Evolutionary conservation across 148 eudicot genomes (phyloP), one percentile per base, ranked within the genome.

Genomic region (Cornus florida): DNA sequence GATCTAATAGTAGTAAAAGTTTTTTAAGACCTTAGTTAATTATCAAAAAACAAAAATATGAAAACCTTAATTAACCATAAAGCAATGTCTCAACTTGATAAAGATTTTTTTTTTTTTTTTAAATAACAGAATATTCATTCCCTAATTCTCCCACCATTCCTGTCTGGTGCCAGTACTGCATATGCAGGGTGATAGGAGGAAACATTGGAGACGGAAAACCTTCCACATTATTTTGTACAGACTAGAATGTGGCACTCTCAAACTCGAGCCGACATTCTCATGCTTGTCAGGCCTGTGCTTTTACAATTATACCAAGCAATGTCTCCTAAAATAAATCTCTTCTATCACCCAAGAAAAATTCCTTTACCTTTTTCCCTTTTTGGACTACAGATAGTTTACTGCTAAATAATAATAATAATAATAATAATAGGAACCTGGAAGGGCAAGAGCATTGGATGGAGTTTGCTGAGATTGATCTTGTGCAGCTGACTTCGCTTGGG

Each of bases 371-470:
- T 41, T 5, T 5, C 46, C 6, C 6, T 41, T 41, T 41, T 41
- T 41, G 46, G 46, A 41, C 46, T 41, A 33, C 3, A 41, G 46
- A 43, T 2, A 43, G 10, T 6, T 43, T 43, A 6, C 48, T 43
- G 9, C 48, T 43, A 43, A 5, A 28, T 28, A 28, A 28, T 28
- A 28, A 28, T 1, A 28, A 28, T 1, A 28, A 28, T 28, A 28
- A 28, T 28, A 28, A 28, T 28, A 28, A 28, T 28, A 28, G 28
- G 28, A 28, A 28, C 28, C 28, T 28, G 28, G 89, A 82, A 96
- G 95, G 20, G 89, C 93, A 79, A 96, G 94, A 46, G 87, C 86
- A 60, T 83, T 86, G 16, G 95, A 86, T 23, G 87, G 81, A 32
- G 76, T 78, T 71, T 86, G 77, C 76, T 35, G 82, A 35, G 77